Evolutionary conservation across 768 basidiomycete genomes (phyloP), one percentile per base, ranked within the genome.

Genomic region (Lentinula sp.): DNA sequence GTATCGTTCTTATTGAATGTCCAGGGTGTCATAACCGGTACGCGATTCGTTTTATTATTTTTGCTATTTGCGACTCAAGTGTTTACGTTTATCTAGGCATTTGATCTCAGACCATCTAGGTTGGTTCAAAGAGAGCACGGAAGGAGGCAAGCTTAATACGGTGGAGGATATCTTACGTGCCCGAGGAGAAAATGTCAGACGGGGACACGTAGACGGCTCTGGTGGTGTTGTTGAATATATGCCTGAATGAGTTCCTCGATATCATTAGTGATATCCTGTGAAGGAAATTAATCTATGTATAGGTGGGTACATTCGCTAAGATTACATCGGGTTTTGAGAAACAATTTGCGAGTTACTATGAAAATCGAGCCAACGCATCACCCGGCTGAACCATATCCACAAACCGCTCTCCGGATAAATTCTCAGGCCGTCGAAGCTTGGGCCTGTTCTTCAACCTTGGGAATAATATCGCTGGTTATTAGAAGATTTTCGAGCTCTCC

Each of bases 1-100:
- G 96, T 0, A 86, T 98, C 56, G 95, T 98, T 2, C 77, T 99
- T 31, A 84, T 97, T 1, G 84, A 95, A 70, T 99, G 96, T 75
- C 95, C 95, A 1, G 83, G 82, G 13, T 99, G 96, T 71, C 85
- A 89, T 67, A 93, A 91, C 67, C 77, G 95, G 91, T 93, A 21
- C 10, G 21, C 11, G 13, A 13, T 23, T 46, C 45, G 32, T 7
- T 31, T 61, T 23, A 59, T 49, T 35, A 15, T 50, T n/a, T 13
- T 60, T 57, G 11, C 51, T 55, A 11, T 54, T 16, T 18, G 31
- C 37, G 43, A 18, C 21, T 48, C 18, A 48, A 16, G n/a, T 43
- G 16, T 23, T 8, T 23, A 21, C 21, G 46, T 23, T 32, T 18
- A 59, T 39, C 23, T 63, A 92, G 90, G 34, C 90, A 93, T 71